Base-by-base conservation (phyloP, 1,284 basidiomycete species). In the Cryptococcus hybrid region DNA sequence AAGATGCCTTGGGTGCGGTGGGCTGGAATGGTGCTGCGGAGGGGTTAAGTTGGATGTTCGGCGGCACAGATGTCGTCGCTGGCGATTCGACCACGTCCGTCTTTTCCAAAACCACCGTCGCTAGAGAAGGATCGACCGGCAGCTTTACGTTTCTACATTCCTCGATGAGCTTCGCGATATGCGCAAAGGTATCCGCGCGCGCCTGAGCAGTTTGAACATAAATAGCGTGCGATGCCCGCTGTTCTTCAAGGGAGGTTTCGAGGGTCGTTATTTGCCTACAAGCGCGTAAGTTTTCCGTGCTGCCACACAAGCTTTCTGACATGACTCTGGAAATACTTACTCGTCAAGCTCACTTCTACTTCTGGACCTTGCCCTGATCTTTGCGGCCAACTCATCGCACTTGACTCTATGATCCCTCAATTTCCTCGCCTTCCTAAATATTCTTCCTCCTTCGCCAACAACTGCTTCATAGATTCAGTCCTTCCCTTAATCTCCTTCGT, bases 341-440 rank as follows among this genome's bases (percentile, higher is more conserved):
- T 68, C 73, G 13, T 73, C 68, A 2, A 76, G 66, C 55, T 75
- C 69, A 9, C 56, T 57, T 45, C 70, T 59, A 3, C 57, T 66
- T 58, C 64, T 70, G 8, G 64, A 65, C 24, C 68, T 56, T 7
- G 67, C 63, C 0, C 51, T 43, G 24, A 76, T 74, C 59, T 60
- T 64, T 52, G 56, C 62, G 1, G 72, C 72, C 5, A 75, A 64
- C 47, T 68, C 69, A 57, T 76, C 72, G 46, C 74, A 76, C 55
- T 68, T 64, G 13, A 71, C 62, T 50, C 64, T 62, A 53, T 69
- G 62, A 42, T 72, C 71, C 15, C 73, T 60, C 57, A 73, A 65
- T 34, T 54, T 58, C 36, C 59, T 61, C 38, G 61, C 63, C 5
- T 51, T 40, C 8, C 63, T 5, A 76, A 57, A 7, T 67, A 54